Evolutionary conservation across 495 filamentous ascomycete species (phyloP).

Genomic region (Neurospora sp.): DNA sequence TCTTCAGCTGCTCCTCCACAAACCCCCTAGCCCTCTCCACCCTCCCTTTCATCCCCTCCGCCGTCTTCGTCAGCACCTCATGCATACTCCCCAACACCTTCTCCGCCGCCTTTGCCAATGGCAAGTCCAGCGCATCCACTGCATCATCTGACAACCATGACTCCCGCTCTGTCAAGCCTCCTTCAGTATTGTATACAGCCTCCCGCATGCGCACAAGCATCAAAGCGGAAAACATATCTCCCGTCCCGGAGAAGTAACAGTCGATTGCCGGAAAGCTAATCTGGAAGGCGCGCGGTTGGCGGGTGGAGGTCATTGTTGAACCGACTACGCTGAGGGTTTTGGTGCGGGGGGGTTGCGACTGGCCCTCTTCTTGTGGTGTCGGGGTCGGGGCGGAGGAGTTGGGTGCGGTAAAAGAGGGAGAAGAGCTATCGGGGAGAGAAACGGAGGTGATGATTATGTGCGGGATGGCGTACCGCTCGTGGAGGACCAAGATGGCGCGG

Average conservation of each 20-base stretch:
- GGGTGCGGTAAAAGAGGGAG: slow-evolving; percentile 9
- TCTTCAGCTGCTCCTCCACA: slow-evolving; percentile 6
- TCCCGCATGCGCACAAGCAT: slow-evolving; percentile 84
- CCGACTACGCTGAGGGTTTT: slow-evolving; percentile 63
- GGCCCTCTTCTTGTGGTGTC: background rate
- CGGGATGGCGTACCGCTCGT: slow-evolving; percentile 65
- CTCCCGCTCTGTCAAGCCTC: slow-evolving; percentile 34
- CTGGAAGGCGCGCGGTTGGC: slow-evolving; percentile 64
- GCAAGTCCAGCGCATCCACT: slow-evolving; percentile 58
- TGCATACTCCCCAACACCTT: slow-evolving; percentile 94
- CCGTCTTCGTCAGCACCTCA: slow-evolving; percentile 66
- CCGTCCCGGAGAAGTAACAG: slow-evolving; percentile 89
- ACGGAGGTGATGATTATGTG: slow-evolving; percentile 93
- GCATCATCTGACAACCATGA: slow-evolving; percentile 63
- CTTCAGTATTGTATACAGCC: slow-evolving; percentile 40
- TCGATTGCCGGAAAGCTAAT: slow-evolving; percentile 78
- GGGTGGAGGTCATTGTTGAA: slow-evolving; percentile 56
- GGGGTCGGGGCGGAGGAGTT: slow-evolving; percentile 8
- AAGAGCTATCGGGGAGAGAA: slow-evolving; percentile 15
- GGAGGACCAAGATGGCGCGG: slow-evolving; percentile 64
- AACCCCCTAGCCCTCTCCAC: slow-evolving; percentile 23
- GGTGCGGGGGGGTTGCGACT: background rate
- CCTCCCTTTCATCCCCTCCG: slow-evolving; percentile 43
- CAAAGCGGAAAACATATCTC: slow-evolving; percentile 95
- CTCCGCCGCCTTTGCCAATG: slow-evolving; percentile 70